These are phyloP conservation scores for Magnaporthales sp. DNA, from an alignment of 2,329 filamentous ascomycete genomes.

Conservation along the genomic window DNA sequence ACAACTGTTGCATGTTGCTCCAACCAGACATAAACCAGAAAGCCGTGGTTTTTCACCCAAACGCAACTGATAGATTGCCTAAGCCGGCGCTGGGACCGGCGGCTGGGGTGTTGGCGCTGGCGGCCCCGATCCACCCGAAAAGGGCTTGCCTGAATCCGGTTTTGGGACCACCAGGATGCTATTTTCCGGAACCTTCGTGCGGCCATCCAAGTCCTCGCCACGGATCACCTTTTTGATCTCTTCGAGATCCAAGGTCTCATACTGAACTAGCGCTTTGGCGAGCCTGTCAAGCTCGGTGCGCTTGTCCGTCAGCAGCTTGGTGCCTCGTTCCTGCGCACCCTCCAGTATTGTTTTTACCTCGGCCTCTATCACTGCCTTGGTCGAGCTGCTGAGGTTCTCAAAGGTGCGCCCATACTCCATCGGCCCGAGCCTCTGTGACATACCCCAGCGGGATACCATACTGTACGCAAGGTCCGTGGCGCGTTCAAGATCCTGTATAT, in stretches of 20 bases:
- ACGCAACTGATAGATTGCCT: background rate
- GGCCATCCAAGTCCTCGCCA: conserved; percentile 71
- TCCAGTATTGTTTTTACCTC: conserved; percentile 83
- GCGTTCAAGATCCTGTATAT: conserved; percentile 62
- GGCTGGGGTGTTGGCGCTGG: background rate
- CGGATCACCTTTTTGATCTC: conserved; percentile 87
- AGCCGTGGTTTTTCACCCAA: background rate
- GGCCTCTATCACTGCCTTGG: conserved; percentile 75
- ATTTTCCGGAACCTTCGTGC: conserved; percentile 49
- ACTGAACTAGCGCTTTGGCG: conserved; percentile 83
- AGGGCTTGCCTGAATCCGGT: conserved; percentile 11
- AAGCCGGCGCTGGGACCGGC: background rate
- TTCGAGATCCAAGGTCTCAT: conserved; percentile 81
- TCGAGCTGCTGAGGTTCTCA: conserved; percentile 72
- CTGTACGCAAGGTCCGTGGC: conserved; percentile 77
- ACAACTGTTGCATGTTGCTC: background rate
- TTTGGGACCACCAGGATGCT: conserved; percentile 57
- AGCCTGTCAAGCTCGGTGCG: conserved; percentile 80
- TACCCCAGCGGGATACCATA: conserved; percentile 84
- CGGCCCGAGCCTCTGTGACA: conserved; percentile 81
- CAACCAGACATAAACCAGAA: background rate
- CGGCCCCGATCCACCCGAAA: background rate
- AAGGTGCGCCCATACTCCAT: conserved; percentile 82
- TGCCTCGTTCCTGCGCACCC: conserved; percentile 69
- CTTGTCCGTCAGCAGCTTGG: conserved; percentile 61